These are phyloP conservation scores for Colletotrichum liriopes DNA, from an alignment of 2,329 filamentous ascomycete species.

Conservation along the genomic window DNA sequence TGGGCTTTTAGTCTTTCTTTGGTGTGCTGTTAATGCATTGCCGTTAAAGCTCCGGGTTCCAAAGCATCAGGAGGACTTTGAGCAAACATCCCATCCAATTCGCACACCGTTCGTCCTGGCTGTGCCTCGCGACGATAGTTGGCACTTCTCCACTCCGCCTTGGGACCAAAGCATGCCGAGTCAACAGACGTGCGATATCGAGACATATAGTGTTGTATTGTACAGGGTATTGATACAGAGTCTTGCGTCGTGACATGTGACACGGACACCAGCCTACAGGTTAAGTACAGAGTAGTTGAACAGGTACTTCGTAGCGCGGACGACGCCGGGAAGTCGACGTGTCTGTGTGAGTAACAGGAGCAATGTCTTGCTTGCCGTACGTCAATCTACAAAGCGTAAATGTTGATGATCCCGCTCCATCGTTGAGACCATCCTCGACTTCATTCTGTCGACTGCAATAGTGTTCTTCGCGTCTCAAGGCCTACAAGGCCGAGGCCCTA, in stretches of 20 bases:
- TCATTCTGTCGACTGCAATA: no score
- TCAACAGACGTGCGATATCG: neutral
- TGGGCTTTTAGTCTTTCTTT: neutral
- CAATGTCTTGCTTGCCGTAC: neutral
- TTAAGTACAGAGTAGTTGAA: neutral
- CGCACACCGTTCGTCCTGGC: no score
- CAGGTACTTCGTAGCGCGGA: neutral
- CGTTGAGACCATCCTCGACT: neutral
- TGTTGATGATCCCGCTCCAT: neutral
- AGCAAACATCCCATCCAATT: neutral
- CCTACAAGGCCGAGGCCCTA: conserved; percentile 2
- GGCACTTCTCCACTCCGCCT: neutral
- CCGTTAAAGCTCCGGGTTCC: neutral
- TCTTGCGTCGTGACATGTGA: conserved; percentile 22
- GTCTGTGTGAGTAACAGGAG: neutral
- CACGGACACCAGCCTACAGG: neutral
- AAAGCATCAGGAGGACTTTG: neutral
- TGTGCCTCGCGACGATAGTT: neutral
- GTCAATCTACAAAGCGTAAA: neutral
- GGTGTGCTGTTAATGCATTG: neutral
- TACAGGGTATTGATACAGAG: conserved; percentile 34
- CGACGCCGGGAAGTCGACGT: neutral
- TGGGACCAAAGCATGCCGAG: neutral
- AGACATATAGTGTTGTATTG: conserved; percentile 26
- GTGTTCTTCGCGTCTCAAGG: neutral